A percentile compares a stretch with the other conserved stretches of the same genome.
These are phyloP conservation scores for Lepraria neglecta DNA, from an alignment of 495 filamentous ascomycete species.

Conservation along the genomic window DNA sequence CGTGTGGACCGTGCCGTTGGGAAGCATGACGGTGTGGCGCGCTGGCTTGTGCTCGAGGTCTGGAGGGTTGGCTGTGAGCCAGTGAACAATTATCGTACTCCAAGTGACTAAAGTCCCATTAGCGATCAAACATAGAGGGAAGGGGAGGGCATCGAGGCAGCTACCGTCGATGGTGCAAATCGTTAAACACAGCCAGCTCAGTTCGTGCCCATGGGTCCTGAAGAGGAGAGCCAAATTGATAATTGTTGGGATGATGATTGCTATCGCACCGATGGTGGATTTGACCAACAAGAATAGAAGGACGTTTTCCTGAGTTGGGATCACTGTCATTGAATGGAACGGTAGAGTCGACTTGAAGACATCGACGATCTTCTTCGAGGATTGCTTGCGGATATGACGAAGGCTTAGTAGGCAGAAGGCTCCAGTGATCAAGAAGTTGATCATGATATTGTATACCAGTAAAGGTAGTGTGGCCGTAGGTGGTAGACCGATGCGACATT, in stretches of 20 bases:
- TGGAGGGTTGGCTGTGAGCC: conserved; percentile 26
- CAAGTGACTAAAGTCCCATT: conserved; percentile 30
- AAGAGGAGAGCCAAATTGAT: conserved; percentile 31
- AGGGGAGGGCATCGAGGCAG: background rate
- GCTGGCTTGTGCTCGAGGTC: background rate
- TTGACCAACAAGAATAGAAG: conserved; percentile 30
- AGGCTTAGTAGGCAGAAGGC: background rate
- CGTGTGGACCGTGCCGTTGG: background rate
- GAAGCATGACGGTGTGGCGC: background rate
- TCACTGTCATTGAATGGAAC: background rate
- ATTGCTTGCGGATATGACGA: background rate
- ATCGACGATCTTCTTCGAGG: background rate
- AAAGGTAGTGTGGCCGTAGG: conserved; percentile 32
- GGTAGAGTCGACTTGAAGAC: background rate
- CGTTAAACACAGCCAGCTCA: conserved; percentile 36
- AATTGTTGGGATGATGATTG: conserved; percentile 34
- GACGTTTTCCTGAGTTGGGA: background rate
- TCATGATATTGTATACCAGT: conserved; percentile 7
- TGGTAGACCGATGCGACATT: conserved; percentile 36
- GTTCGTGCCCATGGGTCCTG: conserved; percentile 28
- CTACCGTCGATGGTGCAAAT: conserved; percentile 36
- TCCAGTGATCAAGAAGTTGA: conserved; percentile 2
- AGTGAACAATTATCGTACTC: conserved; percentile 31
- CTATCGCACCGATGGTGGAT: conserved; percentile 24
- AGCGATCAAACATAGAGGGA: background rate